Percentiles rank a stretch among this genome's conserved stretches.
Evolutionary conservation across 2,329 filamentous ascomycete species (phyloP).

Genomic region (Fonsecaea pedrosoi): DNA sequence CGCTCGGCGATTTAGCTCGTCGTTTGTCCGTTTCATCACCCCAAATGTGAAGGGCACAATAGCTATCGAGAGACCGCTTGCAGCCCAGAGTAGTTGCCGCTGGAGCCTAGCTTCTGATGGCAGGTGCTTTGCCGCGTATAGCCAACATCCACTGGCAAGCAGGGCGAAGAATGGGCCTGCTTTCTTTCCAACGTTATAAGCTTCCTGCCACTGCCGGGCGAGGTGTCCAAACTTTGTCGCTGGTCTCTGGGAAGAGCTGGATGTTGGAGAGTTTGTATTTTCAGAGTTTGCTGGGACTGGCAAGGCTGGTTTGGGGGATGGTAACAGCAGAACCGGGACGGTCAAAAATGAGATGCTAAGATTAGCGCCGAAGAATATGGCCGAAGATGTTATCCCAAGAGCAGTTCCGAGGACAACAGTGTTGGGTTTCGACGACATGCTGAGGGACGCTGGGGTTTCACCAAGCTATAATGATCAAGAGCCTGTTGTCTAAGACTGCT

Average conservation of each 20-base stretch:
- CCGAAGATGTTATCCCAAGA: constrained; percentile 23
- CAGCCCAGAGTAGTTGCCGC: constrained; percentile 21
- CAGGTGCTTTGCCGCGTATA: constrained; percentile 19
- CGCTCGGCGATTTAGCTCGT: constrained; percentile 25
- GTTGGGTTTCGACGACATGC: not conserved
- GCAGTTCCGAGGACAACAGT: constrained; percentile 9
- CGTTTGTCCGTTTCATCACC: constrained; percentile 29
- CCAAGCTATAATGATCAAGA: not conserved
- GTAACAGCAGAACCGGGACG: constrained; percentile 20
- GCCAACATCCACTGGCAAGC: constrained; percentile 15
- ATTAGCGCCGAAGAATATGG: constrained; percentile 27
- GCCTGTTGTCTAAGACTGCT: not conserved
- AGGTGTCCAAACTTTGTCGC: constrained; percentile 20
- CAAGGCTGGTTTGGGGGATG: constrained; percentile 18
- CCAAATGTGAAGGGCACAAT: constrained; percentile 27
- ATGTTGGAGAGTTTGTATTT: constrained; percentile 23
- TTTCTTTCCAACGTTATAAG: constrained; percentile 27
- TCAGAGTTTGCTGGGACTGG: constrained; percentile 18
- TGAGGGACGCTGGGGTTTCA: not conserved
- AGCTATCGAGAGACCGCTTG: constrained; percentile 12
- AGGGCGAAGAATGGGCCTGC: constrained; percentile 26
- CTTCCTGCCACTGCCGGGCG: constrained; percentile 26
- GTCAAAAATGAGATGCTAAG: constrained; percentile 20
- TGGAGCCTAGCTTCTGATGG: constrained; percentile 5
- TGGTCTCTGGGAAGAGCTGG: constrained; percentile 18